These are phyloP conservation scores for Penicillium angulare DNA, from an alignment of 495 filamentous ascomycete genomes.

Conservation along the genomic window DNA sequence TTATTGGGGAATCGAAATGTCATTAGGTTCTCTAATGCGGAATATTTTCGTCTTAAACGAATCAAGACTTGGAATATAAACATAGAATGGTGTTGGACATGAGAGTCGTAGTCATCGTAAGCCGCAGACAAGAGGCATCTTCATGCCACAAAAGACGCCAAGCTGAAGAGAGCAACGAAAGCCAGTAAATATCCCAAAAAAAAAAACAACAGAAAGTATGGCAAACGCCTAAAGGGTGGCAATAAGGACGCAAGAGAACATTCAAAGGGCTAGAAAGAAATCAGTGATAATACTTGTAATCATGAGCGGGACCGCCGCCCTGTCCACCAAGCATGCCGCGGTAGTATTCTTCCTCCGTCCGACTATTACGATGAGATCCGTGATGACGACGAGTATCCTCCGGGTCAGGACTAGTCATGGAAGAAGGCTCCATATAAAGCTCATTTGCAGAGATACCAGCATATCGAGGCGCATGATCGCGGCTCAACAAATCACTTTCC, in stretches of 20 bases:
- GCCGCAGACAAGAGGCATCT: slow-evolving; percentile 23
- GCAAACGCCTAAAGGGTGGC: no score
- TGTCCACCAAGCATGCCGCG: slow-evolving; percentile 38
- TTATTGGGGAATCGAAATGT: neutral
- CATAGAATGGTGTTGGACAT: slow-evolving; percentile 9
- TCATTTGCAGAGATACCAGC: slow-evolving; percentile 25
- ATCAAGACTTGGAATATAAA: neutral
- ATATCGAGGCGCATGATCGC: slow-evolving; percentile 21
- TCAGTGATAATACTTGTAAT: slow-evolving; percentile 38
- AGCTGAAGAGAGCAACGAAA: slow-evolving; percentile 9
- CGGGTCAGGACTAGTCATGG: slow-evolving; percentile 19
- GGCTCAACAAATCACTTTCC: slow-evolving; percentile 36
- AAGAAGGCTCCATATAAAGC: slow-evolving; percentile 26
- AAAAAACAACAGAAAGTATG: neutral
- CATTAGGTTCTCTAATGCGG: neutral
- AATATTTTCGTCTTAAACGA: neutral
- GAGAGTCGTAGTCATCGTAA: slow-evolving; percentile 21
- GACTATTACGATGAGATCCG: slow-evolving; percentile 19
- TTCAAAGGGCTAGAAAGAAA: neutral
- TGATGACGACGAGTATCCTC: slow-evolving; percentile 33
- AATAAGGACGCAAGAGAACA: slow-evolving; percentile 2
- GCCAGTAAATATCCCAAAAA: no score
- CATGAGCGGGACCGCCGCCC: slow-evolving; percentile 28
- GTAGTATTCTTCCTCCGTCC: slow-evolving; percentile 42
- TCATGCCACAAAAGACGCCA: slow-evolving; percentile 22